These are phyloP conservation scores for Fallopia convolvulus DNA, from an alignment of 148 eudicot genomes.

Conservation along the genomic window DNA sequence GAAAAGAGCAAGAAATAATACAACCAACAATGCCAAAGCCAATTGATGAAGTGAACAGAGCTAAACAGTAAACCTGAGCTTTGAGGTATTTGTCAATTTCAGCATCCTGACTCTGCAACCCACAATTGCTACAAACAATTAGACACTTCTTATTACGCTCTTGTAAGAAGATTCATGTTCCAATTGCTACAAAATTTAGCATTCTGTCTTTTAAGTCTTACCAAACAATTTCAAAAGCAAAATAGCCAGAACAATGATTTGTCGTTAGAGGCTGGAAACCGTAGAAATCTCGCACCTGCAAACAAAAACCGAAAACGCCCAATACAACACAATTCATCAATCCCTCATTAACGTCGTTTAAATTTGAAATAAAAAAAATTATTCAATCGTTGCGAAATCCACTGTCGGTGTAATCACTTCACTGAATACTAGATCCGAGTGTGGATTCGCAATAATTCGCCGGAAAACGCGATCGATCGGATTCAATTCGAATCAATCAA, in stretches of 20 bases:
- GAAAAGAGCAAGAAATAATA: no score
- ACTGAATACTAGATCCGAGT: background rate
- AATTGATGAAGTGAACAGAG: background rate
- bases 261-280: conserved; percentile 79
- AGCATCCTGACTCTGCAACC: no score
- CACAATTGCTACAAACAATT: no score
- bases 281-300: conserved; percentile 57
- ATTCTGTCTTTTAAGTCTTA: no score
- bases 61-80: conserved; percentile 33
- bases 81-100: no score
- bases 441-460: background rate
- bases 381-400: background rate
- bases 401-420: background rate
- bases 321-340: background rate
- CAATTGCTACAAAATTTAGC: no score
- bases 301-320: background rate
- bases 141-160: no score
- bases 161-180: no score
- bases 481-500: background rate
- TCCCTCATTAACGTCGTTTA: background rate
- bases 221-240: no score
- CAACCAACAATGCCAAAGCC: background rate
- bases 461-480: background rate
- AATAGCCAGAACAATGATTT: no score
- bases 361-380: no score